phyloP scores from a whole-genome alignment of 768 basidiomycete species.

The Steccherinum ochraceum region DNA sequence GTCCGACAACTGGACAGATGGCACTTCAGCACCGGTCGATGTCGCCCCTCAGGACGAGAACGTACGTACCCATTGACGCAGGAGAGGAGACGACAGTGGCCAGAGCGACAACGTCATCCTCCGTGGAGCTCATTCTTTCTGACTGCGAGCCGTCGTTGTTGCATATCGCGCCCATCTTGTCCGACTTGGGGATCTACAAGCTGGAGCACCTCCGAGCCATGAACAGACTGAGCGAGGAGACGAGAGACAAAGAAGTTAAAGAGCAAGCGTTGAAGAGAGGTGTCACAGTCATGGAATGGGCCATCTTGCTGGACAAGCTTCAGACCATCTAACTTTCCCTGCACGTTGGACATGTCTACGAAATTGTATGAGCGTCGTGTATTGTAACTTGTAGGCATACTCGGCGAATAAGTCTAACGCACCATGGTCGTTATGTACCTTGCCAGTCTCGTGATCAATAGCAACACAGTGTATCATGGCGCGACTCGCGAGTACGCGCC shows the following conservation, averaged over 20 bases:
- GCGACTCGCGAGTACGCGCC: too few species aligned
- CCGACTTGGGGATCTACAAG: constrained; percentile 49
- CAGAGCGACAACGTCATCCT: constrained; percentile 31
- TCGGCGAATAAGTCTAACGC: too few species aligned
- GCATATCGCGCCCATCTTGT: constrained; percentile 54
- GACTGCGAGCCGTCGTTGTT: constrained; percentile 61
- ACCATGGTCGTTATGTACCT: too few species aligned
- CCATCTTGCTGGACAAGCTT: constrained; percentile 64
- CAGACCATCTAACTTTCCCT: constrained; percentile 34
- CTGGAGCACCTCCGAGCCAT: constrained; percentile 61
- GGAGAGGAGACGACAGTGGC: constrained; percentile 13
- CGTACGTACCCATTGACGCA: constrained; percentile 5
- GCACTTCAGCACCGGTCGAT: background rate
- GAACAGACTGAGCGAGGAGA: constrained; percentile 54
- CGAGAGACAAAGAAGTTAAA: constrained; percentile 61
- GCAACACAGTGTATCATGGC: too few species aligned
- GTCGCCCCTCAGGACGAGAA: constrained; percentile 13
- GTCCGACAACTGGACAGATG: constrained; percentile 7
- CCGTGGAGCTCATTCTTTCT: constrained; percentile 47
- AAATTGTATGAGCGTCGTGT: too few species aligned
- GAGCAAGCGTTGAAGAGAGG: constrained; percentile 64
- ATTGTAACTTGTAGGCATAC: too few species aligned
- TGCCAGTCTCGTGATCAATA: too few species aligned
- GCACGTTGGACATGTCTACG: too few species aligned
- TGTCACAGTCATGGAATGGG: constrained; percentile 73